Base-by-base conservation (phyloP, 139 green algal species). In the Chlamydomonas schloesseri region DNA sequence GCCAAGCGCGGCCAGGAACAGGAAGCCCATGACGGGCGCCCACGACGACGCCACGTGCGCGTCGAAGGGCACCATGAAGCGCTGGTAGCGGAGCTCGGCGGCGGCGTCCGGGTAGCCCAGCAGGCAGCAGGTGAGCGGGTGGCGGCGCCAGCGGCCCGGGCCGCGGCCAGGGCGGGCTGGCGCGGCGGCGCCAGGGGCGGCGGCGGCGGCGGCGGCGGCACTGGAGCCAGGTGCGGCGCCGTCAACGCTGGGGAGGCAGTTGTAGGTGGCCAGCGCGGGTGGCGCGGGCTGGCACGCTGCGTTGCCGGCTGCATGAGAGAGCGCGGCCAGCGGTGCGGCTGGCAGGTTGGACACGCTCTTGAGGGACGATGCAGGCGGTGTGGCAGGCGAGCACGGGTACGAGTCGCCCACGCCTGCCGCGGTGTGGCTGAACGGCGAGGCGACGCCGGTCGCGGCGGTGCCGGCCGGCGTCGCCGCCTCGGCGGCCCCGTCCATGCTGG, bases 41-140 rank as follows among this genome's bases (percentile, higher is more conserved):
- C 76, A 83, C 28, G 46, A 73, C 11, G 37, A 26, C 60, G 60
- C 60, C 76, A 83, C 76, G 3, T 73, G 76, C 28, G 24, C 37
- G 17, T 83, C 60, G 60, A 64, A 46, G 60, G 76, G 37, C 60
- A 42, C 18, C 36, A n/a, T n/a, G 36, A 83, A 83, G 24, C 29
- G 33, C 26, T 46, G 34, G 58, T 36, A 83, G 13, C 29, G 26
- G 33, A 26, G 37, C 58, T 83, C 76, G 2, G 9, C 18, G 28
- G 36, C 60, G 34, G 36, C 36, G 37, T 83, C 76, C 0, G 20
- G 15, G 76, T 83, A 72, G 60, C 76, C 76, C 0, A 83, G 28
- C 34, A 83, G 60, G 60, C 55, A 69, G 42, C 33, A 36, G 18
- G 69, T 33, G n/a, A 70, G 73, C 4, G 55, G 55, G 55, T 70